These are phyloP conservation scores for Stentor roeselii DNA, from an alignment of 73 alveolate species.

Conservation along the genomic window DNA sequence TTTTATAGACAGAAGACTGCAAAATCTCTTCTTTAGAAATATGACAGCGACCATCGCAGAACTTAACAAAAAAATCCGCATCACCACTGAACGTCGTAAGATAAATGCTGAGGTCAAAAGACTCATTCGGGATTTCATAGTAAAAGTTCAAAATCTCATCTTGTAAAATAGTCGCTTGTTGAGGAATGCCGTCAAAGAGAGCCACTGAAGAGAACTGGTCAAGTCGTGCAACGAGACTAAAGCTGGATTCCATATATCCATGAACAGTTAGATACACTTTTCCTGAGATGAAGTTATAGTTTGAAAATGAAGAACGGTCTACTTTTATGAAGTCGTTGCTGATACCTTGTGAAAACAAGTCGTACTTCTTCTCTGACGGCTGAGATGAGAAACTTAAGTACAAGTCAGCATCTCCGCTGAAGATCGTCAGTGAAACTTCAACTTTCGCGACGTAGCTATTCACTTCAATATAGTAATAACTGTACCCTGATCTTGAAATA, in stretches of 20 bases:
- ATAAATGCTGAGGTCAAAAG: not conserved
- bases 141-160: not conserved
- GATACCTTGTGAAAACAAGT: not conserved
- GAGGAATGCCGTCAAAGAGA: not conserved
- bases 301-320: too few species aligned
- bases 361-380: not conserved
- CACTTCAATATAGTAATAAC: too few species aligned
- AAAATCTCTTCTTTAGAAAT: not conserved
- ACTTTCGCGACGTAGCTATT: not conserved
- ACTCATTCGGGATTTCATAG: not conserved
- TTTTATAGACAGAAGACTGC: not conserved
- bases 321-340: not conserved
- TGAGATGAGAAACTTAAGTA: not conserved
- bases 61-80: conserved; percentile 23
- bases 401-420: conserved; percentile 23
- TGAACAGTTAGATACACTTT: not conserved
- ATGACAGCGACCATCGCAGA: not conserved
- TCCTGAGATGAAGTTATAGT: not conserved
- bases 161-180: not conserved
- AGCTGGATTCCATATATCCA: not conserved
- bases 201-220: not conserved
- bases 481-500: too few species aligned
- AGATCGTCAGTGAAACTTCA: not conserved
- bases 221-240: not conserved
- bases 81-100: not conserved